Percentiles rank a stretch among this genome's conserved stretches.
phyloP scores from a whole-genome alignment of 1,284 basidiomycete genomes.

The Ustilago cynodontis region DNA sequence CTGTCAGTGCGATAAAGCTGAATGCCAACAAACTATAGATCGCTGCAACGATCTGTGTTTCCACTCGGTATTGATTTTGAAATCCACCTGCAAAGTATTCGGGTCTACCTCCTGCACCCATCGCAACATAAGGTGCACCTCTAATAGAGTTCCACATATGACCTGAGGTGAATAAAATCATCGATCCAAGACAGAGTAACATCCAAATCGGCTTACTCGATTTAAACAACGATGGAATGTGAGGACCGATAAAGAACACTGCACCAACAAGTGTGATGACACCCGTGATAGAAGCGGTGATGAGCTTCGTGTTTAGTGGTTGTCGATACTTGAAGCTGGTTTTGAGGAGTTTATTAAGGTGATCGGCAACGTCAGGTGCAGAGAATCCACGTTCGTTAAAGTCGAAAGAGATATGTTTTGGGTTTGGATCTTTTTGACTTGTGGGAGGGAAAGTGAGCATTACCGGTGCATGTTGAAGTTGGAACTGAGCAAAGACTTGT shows the following conservation, averaged over 20 bases:
- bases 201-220: conserved; percentile 48
- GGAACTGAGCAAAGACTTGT: conserved; percentile 55
- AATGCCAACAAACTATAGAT: conserved; percentile 87
- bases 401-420: conserved; percentile 52
- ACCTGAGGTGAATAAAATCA: conserved; percentile 68
- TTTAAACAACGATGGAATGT: conserved; percentile 25
- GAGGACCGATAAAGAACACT: conserved; percentile 40
- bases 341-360: conserved; percentile 38
- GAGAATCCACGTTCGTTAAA: conserved; percentile 57
- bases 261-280: conserved; percentile 25
- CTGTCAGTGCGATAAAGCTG: conserved; percentile 84
- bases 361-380: conserved; percentile 39
- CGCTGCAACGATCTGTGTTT: conserved; percentile 86
- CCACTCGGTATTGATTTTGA: conserved; percentile 90
- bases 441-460: conserved; percentile 56
- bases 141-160: conserved; percentile 98
- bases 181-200: conserved; percentile 50
- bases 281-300: conserved; percentile 22
- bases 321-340: conserved; percentile 47
- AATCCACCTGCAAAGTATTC: conserved; percentile 89
- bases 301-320: conserved; percentile 53
- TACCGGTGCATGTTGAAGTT: conserved; percentile 59
- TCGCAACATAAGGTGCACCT: conserved; percentile 79
- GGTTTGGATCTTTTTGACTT: conserved; percentile 17
- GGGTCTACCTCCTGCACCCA: conserved; percentile 72